These are phyloP conservation scores for Exophiala sideris DNA, from an alignment of 2,329 filamentous ascomycete genomes.

Conservation along the genomic window DNA sequence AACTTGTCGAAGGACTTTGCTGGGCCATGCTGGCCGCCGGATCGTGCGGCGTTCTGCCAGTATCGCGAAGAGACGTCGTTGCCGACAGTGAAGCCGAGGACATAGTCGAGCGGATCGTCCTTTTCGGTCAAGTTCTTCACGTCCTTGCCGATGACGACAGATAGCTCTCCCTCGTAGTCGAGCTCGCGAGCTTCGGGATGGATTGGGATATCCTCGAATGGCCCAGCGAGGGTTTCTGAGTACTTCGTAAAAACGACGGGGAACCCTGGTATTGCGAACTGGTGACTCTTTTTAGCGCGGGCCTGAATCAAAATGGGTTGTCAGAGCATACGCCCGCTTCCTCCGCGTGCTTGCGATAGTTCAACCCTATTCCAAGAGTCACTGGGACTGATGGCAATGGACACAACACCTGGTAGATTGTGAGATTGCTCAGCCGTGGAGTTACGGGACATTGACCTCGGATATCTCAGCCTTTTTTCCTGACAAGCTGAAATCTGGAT, in stretches of 20 bases:
- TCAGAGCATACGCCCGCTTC: constrained; percentile 20
- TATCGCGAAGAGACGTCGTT: constrained; percentile 41
- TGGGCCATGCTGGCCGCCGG: constrained; percentile 12
- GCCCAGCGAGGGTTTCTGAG: constrained; percentile 28
- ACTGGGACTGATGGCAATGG: constrained; percentile 31
- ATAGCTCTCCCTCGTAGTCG: constrained; percentile 21
- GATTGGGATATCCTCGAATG: constrained; percentile 36
- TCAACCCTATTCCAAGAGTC: constrained; percentile 24
- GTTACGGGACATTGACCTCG: constrained; percentile 1
- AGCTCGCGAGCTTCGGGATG: constrained; percentile 37
- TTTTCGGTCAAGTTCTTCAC: constrained; percentile 48
- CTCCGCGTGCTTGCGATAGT: constrained; percentile 24
- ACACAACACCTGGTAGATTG: constrained; percentile 43
- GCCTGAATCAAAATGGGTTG: background rate
- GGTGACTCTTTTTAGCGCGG: background rate
- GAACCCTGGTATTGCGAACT: constrained; percentile 35
- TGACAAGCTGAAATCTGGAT: background rate
- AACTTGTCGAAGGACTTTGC: constrained; percentile 67
- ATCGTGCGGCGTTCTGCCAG: constrained; percentile 30
- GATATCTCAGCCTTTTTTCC: constrained; percentile 3
- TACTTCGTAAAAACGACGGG: constrained; percentile 42
- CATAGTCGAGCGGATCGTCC: constrained; percentile 39
- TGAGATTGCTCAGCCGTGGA: background rate
- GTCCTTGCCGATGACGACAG: constrained; percentile 52
- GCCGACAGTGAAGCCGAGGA: constrained; percentile 38